Base-by-base conservation (phyloP, 1,284 basidiomycete genomes). In the Sporisorium exsertum region DNA sequence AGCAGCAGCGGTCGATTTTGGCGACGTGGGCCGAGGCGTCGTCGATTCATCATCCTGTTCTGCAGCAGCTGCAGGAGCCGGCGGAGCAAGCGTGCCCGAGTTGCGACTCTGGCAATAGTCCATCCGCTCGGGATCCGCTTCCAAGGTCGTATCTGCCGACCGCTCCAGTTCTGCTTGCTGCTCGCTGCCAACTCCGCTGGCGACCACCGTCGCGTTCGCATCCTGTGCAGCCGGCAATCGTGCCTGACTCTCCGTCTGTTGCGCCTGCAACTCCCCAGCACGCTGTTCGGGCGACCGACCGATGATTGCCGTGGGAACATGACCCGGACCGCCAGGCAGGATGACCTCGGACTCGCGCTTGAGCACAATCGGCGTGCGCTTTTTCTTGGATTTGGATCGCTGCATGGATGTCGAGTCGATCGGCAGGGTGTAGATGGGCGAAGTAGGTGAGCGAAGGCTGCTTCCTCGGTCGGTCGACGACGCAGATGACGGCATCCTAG, bases 261-360 rank as follows among this genome's bases (percentile, higher is more conserved):
- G 27, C 32, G 56, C 54, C 13, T 40, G 47, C 15, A 65, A 24
- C 20, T 58, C 51, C n/a, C 18, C 60, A 3, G 54, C 61, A 5
- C 49, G 57, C 42, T 72, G 50, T 40, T 64, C 61, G 18, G 65
- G 47, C 10, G 51, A 60, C 26, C 51, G 27, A 2, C 62, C 52
- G 35, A 72, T 61, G 40, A 78, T 51, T 3, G 67, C 61, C 10
- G 58, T 59, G 7, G 71, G 64, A 1, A 63, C 58, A 15, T 64
- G 64, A 3, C 57, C 58, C n/a, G 57, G 49, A 42, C 71, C 72
- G 12, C 68, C 68, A 2, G 72, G 67, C 35, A 75, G 8, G 12
- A 71, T 54, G 15, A 76, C 69, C 40, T 76, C 73, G 5, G 68
- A 72, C 18, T 76, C 69, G 46, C 58, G 69, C 60, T 76, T 76